Conservation (phyloP, 1,284 basidiomycete species). For the Sphaerobolus stellatus region DNA sequence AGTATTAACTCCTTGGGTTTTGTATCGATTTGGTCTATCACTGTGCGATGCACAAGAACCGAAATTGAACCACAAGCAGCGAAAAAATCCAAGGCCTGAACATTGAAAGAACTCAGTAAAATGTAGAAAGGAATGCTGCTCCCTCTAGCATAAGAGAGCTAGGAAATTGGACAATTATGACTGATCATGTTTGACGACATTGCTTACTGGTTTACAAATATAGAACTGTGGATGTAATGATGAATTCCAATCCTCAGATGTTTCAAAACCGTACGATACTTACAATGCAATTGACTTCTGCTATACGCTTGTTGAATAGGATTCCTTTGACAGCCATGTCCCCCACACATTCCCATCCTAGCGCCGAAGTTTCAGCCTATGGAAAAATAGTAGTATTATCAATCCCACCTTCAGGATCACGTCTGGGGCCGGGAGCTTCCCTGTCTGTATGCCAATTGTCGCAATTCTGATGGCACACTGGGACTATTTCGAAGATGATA, state of each 20-base stretch:
- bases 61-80: conserved; percentile 43
- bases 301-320: conserved; percentile 41
- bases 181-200: too few species aligned
- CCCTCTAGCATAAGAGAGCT: conserved; percentile 51
- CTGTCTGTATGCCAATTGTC: conserved; percentile 46
- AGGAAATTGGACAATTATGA: too few species aligned
- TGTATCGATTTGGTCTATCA: too few species aligned
- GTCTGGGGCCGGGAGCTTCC: conserved; percentile 43
- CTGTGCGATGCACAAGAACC: conserved; percentile 49
- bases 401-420: conserved; percentile 32
- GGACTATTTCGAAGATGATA: conserved; percentile 48
- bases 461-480: conserved; percentile 42
- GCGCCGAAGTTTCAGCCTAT: neutral
- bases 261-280: conserved; percentile 21
- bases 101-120: conserved; percentile 40
- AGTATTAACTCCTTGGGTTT: conserved; percentile 47
- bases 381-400: too few species aligned
- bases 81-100: conserved; percentile 42
- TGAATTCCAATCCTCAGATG: neutral
- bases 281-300: conserved; percentile 47
- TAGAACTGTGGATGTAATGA: conserved; percentile 39
- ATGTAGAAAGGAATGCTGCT: conserved; percentile 49
- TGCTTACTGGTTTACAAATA: conserved; percentile 53
- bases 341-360: conserved; percentile 45
- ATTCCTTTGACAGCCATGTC: conserved; percentile 40